These are phyloP conservation scores for Orbilia ellipsospora DNA, from an alignment of 2,329 filamentous ascomycete genomes.

Conservation along the genomic window DNA sequence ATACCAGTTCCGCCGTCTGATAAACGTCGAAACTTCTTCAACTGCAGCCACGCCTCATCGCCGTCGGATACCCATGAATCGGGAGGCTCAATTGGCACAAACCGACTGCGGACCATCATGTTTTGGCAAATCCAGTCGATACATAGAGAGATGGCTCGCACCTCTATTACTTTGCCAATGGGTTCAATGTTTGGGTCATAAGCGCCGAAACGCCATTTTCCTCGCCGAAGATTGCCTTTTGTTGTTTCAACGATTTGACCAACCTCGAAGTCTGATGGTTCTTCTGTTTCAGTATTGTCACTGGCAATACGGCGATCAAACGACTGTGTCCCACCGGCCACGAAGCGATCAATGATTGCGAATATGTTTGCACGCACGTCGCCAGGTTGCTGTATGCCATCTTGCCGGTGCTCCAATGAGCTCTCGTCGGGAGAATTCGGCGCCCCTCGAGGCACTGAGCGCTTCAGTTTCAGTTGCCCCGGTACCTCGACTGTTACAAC, in stretches of 20 bases:
- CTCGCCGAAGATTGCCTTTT: constrained; percentile 67
- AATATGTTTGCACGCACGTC: constrained; percentile 13
- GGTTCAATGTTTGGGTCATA: constrained; percentile 67
- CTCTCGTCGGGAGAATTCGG: constrained; percentile 4
- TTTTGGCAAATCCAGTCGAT: constrained; percentile 69
- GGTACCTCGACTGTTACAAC: constrained; percentile 68
- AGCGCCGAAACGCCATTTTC: constrained; percentile 67
- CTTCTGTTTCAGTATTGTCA: constrained; percentile 57
- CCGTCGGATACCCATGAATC: constrained; percentile 63
- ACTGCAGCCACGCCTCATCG: constrained; percentile 63
- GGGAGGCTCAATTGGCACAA: constrained; percentile 61
- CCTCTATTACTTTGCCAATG: constrained; percentile 68
- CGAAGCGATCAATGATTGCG: constrained; percentile 46
- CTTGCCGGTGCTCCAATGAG: constrained; percentile 18
- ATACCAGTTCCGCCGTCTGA: constrained; percentile 60
- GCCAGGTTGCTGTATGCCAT: constrained; percentile 50
- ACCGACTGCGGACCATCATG: constrained; percentile 59
- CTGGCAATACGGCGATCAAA: constrained; percentile 11
- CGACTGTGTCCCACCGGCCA: no score
- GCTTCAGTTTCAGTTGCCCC: constrained; percentile 63
- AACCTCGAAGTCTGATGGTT: constrained; percentile 63
- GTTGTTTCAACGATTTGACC: constrained; percentile 67
- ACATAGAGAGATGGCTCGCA: constrained; percentile 64
- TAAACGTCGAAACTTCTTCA: constrained; percentile 59
- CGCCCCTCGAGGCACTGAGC: constrained; percentile 54